Evolutionary conservation across 2,329 filamentous ascomycete species (phyloP), one percentile per base, ranked within the genome.

Genomic region (Ophiognomonia clavigignenti-juglandacearum): DNA sequence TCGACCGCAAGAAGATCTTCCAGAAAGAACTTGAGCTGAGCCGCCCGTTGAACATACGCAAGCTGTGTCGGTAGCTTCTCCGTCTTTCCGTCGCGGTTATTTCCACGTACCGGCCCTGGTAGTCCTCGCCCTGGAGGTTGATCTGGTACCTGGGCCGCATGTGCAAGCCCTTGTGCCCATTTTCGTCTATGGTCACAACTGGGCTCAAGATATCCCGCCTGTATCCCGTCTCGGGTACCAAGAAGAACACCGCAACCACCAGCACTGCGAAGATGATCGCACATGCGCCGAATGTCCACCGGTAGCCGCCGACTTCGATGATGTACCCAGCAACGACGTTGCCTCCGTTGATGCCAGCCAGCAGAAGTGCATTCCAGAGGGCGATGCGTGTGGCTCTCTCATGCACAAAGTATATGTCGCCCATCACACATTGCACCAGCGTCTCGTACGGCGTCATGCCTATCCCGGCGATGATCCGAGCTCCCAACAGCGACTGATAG

Each of bases 391-490:
- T 67, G 5, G 68, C 70, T 5, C 70, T 64, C 57, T 73, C 62
- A 49, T 72, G 70, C 4, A 72, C 66, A 48, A 68, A 73, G 54
- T 69, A 73, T 26, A 72, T 56, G 43, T 72, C 70, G 3, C 67
- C 67, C 38, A 72, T 68, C 1, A 71, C 76, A 55, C 70, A 72
- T 57, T 76, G 74, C 5, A 78, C 72, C 6, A 78, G 59, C 2
- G 74, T 67, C 53, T 78, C 75, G 47, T 70, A 71, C 0, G 74
- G 68, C 1, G 73, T 71, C 69, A 75, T 74, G 6, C 71, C 71
- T 5, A 77, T 55, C 3, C 68, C 73, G 7, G 67, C 65, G 19
- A 74, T 60, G 32, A 75, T 64, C 13, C 72, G 63, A 40, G 67
- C 70, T 5, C 62, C 72, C 1, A 75, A 57, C 51, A 76, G 72